Base-by-base conservation (phyloP, 768 basidiomycete species). In the Termitomyces sp. region DNA sequence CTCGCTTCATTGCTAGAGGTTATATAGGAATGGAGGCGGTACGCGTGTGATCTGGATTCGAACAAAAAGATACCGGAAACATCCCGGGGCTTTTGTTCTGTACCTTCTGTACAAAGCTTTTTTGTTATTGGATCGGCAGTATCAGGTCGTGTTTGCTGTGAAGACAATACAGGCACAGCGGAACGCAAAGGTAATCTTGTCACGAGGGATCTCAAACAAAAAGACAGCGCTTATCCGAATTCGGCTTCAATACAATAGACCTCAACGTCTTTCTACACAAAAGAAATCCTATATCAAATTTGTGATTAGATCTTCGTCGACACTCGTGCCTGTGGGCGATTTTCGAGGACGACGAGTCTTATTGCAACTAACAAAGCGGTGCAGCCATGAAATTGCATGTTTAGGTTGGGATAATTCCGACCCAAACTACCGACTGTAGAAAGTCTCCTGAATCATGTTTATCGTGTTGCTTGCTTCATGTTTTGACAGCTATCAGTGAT, bases 1-100 rank as follows among this genome's bases (percentile, higher is more conserved):
- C 41, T 56, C 53, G 55, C 57, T 59, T 53, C 63, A 66, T 66
- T 64, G 62, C 60, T 55, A 49, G 56, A 41, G 56, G 53, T 66
- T 66, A 66, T 66, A 66, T 66, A 66, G 61, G 58, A 55, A 66
- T 60, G 62, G 58, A 64, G 63, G 60, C 60, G 50, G 54, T 62
- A 60, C 61, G 62, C 52, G 60, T 66, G 64, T 44, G 62, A 62
- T 62, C 55, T 64, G 61, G 61, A 64, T 58, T 53, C 47, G 48
- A 62, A 65, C 56, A 62, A 61, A 61, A 61, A 55, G 44, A 42
- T 50, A 54, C 38, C 63, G 62, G 62, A 48, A 57, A 47, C 52
- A 41, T 57, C 53, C 60, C 60, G 60, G 54, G 40, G 55, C 58
- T 66, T 64, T 66, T 66, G 63, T 66, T 62, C 55, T 63, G 57